Conservation (phyloP, 2,329 filamentous ascomycete species). For the Xylaria multiplex region DNA sequence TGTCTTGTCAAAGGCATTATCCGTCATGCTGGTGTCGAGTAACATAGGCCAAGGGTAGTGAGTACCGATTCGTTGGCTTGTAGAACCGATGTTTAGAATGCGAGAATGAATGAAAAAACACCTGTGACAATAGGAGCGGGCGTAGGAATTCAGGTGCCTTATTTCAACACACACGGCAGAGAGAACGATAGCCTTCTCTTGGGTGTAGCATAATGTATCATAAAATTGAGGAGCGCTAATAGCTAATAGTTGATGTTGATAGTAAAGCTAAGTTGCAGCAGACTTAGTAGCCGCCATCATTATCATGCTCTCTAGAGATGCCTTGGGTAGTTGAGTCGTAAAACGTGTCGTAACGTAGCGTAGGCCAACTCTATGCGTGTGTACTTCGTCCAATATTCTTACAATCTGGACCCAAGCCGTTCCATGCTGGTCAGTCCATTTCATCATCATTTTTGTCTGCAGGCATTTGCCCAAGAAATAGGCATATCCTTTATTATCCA, state of each 20-base stretch:
- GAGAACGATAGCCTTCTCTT: background rate
- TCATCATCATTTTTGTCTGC: background rate
- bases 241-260: background rate
- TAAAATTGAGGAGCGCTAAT: background rate
- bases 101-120: background rate
- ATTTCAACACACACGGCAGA: background rate
- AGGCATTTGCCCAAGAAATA: background rate
- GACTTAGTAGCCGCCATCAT: slow-evolving; percentile 2
- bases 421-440: background rate
- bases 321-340: background rate
- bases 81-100: background rate
- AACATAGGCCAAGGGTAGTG: background rate
- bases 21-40: no score
- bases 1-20: background rate
- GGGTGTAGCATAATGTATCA: background rate
- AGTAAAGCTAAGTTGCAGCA: background rate
- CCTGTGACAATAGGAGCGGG: background rate
- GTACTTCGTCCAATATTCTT: slow-evolving; percentile 1
- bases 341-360: slow-evolving; percentile 6
- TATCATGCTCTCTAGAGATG: slow-evolving; percentile 11
- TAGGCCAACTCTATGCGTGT: slow-evolving; percentile 11
- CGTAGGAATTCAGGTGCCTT: no score
- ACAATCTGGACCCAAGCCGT: slow-evolving; percentile 12
- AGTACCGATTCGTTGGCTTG: background rate
- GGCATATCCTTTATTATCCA: background rate